Evolutionary conservation across 208 protist species (phyloP).

Genomic region (Porcisia deanei): DNA sequence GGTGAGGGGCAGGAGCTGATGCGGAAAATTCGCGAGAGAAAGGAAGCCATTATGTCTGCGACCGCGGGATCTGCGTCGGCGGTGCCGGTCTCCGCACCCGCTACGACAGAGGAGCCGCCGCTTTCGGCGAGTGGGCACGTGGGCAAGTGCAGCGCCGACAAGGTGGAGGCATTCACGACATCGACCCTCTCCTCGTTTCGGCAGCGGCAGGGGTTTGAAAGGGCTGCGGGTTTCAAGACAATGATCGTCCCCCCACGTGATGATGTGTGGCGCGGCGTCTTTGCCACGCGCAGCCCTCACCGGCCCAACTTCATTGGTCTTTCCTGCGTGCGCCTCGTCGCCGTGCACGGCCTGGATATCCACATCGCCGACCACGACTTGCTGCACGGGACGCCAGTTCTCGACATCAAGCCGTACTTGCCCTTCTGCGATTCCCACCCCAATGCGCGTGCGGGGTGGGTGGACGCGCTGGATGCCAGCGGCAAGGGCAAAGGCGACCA

Average conservation of each 20-base stretch:
- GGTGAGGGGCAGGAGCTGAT: conserved; percentile 56
- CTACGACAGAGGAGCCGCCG: neutral
- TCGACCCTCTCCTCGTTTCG: conserved; percentile 30
- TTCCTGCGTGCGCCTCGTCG: conserved; percentile 82
- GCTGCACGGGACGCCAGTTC: conserved; percentile 95
- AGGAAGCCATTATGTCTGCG: neutral
- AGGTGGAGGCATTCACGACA: neutral
- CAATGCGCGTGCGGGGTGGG: conserved; percentile 76
- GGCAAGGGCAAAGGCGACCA: conserved; percentile 75
- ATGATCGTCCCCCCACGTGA: conserved; percentile 89
- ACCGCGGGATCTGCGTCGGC: neutral
- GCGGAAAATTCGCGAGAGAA: conserved; percentile 21
- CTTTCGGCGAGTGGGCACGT: neutral
- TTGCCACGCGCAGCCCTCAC: conserved; percentile 91
- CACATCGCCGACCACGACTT: conserved; percentile 94
- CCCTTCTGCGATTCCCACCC: conserved; percentile 89
- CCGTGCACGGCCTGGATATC: conserved; percentile 76
- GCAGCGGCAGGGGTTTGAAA: conserved; percentile 60
- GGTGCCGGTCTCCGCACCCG: neutral
- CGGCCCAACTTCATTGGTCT: conserved; percentile 93
- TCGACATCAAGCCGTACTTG: conserved; percentile 97
- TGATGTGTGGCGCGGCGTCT: conserved; percentile 80
- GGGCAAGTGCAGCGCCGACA: neutral
- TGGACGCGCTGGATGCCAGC: conserved; percentile 72
- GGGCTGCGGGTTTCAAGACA: conserved; percentile 71